Percentiles rank a stretch among this genome's conserved stretches.
Evolutionary conservation across 805 yeast genomes (phyloP).

Genomic region (Pichia eremophila): DNA sequence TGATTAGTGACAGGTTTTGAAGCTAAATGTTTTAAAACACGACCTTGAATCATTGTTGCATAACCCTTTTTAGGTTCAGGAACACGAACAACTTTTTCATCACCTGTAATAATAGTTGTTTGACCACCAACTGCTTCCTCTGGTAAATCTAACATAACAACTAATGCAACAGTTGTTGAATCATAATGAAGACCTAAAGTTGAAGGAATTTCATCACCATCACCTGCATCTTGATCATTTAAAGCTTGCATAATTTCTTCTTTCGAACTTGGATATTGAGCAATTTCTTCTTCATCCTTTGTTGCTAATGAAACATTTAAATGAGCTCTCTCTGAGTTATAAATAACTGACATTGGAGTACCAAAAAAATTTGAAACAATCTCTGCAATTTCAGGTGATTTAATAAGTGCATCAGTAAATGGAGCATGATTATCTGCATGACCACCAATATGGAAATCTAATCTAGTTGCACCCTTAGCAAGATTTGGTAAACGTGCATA

Average conservation of each 20-base stretch:
- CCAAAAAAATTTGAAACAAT: conserved; percentile 43
- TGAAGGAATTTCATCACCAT: conserved; percentile 32
- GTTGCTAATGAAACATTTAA: conserved; percentile 37
- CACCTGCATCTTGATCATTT: conserved; percentile 11
- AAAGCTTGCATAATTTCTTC: conserved; percentile 5
- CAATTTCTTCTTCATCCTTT: conserved; percentile 8
- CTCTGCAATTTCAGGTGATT: conserved; percentile 39
- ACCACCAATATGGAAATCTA: conserved; percentile 44
- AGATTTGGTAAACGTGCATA: conserved; percentile 34
- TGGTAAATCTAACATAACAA: conserved; percentile 40
- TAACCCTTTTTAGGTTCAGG: conserved; percentile 37
- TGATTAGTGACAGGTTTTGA: conserved; percentile 33
- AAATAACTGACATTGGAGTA: conserved; percentile 33
- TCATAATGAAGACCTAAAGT: conserved; percentile 41
- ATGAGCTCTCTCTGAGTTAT: conserved; percentile 48
- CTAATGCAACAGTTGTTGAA: conserved; percentile 40
- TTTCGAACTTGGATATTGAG: conserved; percentile 9
- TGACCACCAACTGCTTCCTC: conserved; percentile 41
- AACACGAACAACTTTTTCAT: conserved; percentile 21
- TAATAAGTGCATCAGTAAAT: conserved; percentile 43
- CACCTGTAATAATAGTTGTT: conserved; percentile 39
- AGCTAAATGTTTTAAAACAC: conserved; percentile 39
- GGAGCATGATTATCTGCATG: conserved; percentile 31
- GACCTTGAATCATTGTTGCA: conserved; percentile 38
- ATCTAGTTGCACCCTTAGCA: conserved; percentile 23